These are phyloP conservation scores for Mrakia blollopis DNA, from an alignment of 768 basidiomycete genomes.

Conservation along the genomic window DNA sequence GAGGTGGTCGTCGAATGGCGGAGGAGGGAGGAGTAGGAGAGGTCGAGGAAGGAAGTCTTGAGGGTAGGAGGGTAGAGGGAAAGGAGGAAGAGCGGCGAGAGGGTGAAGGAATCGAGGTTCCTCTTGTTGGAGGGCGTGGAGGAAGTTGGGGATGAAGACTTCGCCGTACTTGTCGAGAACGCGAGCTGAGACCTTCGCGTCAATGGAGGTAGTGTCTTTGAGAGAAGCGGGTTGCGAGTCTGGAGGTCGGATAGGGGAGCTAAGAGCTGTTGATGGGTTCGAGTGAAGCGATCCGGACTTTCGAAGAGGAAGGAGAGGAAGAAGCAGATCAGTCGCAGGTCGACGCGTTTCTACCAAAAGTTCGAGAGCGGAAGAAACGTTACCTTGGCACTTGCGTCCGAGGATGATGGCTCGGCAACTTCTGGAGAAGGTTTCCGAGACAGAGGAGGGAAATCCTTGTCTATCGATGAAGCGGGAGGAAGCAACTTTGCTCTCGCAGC, in stretches of 20 bases:
- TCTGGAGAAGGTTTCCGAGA: neutral
- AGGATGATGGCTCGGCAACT: neutral
- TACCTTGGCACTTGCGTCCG: neutral
- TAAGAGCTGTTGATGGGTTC: neutral
- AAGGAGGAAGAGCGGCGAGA: neutral
- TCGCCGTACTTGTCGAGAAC: conserved; percentile 9
- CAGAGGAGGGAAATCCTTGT: neutral
- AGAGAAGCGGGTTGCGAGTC: neutral
- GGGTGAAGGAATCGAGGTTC: neutral
- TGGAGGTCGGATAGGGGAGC: neutral
- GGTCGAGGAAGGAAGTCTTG: neutral
- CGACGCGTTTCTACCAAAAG: neutral
- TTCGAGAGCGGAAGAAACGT: neutral
- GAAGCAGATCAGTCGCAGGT: too few relatives aligned
- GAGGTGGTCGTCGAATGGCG: neutral
- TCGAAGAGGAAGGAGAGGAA: neutral
- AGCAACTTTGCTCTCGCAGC: neutral
- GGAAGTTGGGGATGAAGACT: neutral
- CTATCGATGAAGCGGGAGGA: neutral
- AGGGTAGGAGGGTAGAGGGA: neutral
- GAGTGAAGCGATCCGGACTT: neutral
- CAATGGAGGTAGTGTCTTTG: neutral
- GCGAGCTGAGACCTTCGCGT: neutral
- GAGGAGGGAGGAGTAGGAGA: neutral
- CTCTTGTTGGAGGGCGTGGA: neutral